Conservation (phyloP, 73 alveolate species). For the Paramecium primaurelia region DNA sequence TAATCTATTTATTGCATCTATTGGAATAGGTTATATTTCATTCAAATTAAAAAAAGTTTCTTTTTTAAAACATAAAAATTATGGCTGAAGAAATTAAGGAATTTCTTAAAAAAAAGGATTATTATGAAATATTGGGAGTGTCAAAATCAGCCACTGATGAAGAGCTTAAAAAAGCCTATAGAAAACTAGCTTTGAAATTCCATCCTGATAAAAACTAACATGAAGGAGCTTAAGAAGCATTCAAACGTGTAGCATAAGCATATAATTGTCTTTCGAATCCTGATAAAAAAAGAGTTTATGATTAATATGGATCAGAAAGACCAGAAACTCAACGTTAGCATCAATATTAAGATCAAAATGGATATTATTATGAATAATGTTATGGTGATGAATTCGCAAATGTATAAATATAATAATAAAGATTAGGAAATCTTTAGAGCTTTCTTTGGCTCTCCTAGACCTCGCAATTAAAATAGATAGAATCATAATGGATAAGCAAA, state of each 20-base stretch:
- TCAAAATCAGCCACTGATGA: slow-evolving; percentile 81
- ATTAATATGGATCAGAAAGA: slow-evolving; percentile 70
- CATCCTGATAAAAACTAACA: slow-evolving; percentile 95
- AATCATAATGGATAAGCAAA: not conserved
- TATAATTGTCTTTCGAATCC: slow-evolving; percentile 78
- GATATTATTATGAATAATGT: not conserved
- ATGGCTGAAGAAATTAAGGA: slow-evolving; percentile 65
- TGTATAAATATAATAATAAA: not conserved
- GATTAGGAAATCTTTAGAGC: slow-evolving; percentile 23
- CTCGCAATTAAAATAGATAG: not conserved
- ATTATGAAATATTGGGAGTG: slow-evolving; percentile 92
- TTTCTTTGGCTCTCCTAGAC: not conserved
- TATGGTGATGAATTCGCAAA: slow-evolving; percentile 29
- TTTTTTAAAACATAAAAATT: not conserved
- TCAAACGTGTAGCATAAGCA: slow-evolving; percentile 93
- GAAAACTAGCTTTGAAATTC: slow-evolving; percentile 88
- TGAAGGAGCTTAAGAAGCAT: slow-evolving; percentile 90
- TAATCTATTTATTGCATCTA: not conserved
- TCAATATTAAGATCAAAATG: not conserved
- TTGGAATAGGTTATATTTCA: not conserved
- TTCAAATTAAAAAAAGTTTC: not conserved
- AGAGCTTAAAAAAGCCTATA: slow-evolving; percentile 94
- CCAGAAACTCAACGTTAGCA: not conserved
- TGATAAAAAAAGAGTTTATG: slow-evolving; percentile 79
- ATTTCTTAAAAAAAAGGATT: slow-evolving; percentile 88